Conservation (phyloP, 2,329 filamentous ascomycete species). For the Boeremia exigua region DNA sequence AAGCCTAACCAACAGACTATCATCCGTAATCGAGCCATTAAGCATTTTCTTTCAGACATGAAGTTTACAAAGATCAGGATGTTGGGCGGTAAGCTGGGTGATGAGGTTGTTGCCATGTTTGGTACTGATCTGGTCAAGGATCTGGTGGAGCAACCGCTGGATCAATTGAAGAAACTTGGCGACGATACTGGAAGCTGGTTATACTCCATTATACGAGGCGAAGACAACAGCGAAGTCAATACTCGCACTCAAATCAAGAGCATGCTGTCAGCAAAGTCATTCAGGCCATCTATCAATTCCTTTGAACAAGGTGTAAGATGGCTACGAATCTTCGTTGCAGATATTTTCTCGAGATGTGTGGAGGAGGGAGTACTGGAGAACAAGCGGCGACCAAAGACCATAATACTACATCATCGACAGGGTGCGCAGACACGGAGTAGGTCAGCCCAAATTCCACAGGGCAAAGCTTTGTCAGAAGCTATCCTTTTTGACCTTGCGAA, state of each 20-base stretch:
- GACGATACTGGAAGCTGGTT: slow-evolving; percentile 88
- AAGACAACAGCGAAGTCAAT: slow-evolving; percentile 88
- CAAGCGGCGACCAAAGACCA: slow-evolving; percentile 81
- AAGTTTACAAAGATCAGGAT: slow-evolving; percentile 70
- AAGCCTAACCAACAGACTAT: slow-evolving; percentile 96
- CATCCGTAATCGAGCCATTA: slow-evolving; percentile 82
- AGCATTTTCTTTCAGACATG: slow-evolving; percentile 79
- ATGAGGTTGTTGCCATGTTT: slow-evolving; percentile 82
- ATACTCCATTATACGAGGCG: slow-evolving; percentile 81
- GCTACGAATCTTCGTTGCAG: slow-evolving; percentile 88
- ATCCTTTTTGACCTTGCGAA: slow-evolving; percentile 77
- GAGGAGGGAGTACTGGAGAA: slow-evolving; percentile 91
- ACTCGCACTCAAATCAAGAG: slow-evolving; percentile 92
- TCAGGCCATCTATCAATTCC: slow-evolving; percentile 80
- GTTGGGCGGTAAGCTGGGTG: slow-evolving; percentile 64
- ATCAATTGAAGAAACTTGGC: slow-evolving; percentile 78
- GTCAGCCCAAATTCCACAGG: slow-evolving; percentile 76
- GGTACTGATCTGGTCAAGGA: slow-evolving; percentile 80
- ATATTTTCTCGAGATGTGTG: slow-evolving; percentile 87
- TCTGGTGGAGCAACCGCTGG: slow-evolving; percentile 72
- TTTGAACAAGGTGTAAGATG: slow-evolving; percentile 81
- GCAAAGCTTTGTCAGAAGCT: slow-evolving; percentile 73
- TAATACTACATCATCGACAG: slow-evolving; percentile 83
- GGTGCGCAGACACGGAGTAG: slow-evolving; percentile 76
- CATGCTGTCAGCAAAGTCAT: slow-evolving; percentile 96